Conservation (phyloP, 108 stramenopile genomes). For the Skeletonema menzelii region DNA sequence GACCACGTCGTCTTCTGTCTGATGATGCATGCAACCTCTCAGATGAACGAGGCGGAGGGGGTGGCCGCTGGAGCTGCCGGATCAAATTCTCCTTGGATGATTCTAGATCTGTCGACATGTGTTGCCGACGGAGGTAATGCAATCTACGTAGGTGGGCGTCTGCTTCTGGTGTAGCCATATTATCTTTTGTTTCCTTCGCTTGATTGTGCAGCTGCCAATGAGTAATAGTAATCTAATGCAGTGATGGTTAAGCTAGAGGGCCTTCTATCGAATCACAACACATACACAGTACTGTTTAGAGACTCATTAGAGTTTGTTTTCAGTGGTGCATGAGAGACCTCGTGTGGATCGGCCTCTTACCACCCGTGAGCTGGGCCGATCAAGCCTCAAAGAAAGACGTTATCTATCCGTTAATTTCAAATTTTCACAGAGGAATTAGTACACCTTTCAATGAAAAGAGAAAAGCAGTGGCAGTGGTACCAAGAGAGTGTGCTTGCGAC, state of each 20-base stretch:
- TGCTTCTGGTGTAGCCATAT: background rate
- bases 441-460: no score
- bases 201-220: no score
- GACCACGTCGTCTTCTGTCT: background rate
- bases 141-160: background rate
- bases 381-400: background rate
- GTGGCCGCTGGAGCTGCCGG: background rate
- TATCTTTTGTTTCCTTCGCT: no score
- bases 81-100: background rate
- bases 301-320: no score
- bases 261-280: no score
- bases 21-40: background rate
- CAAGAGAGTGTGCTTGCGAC: no score
- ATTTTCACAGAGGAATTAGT: background rate
- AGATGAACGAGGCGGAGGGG: background rate
- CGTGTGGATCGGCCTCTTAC: background rate
- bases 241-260: no score
- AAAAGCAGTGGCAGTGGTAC: no score
- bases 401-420: background rate
- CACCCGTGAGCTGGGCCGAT: background rate
- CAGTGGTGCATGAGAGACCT: no score
- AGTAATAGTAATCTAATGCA: no score
- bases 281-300: no score
- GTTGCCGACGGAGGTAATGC: background rate
- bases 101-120: background rate